These are phyloP conservation scores for Posidonia oceanica DNA, from an alignment of 116 monocot genomes.

Conservation along the genomic window DNA sequence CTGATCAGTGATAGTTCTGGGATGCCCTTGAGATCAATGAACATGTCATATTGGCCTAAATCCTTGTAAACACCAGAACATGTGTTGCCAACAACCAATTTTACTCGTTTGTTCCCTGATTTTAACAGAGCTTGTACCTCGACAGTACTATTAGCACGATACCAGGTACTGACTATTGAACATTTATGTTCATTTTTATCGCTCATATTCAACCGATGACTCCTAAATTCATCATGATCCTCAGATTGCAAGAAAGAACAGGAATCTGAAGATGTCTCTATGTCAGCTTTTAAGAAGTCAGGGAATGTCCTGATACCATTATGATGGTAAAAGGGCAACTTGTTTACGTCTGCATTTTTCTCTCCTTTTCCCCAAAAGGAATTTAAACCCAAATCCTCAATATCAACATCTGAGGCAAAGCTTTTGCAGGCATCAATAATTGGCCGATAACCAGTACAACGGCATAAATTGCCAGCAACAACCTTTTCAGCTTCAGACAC, in stretches of 20 bases:
- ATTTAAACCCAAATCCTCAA: slow-evolving; percentile 81
- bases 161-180: slow-evolving; percentile 23
- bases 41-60: slow-evolving; percentile 28
- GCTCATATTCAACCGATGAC: neutral
- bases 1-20: slow-evolving; percentile 45
- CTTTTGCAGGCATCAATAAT: slow-evolving; percentile 76
- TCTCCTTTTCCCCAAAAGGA: slow-evolving; percentile 53
- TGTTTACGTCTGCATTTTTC: slow-evolving; percentile 7
- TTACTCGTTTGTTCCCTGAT: slow-evolving; percentile 16
- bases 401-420: slow-evolving; percentile 61
- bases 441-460: slow-evolving; percentile 80
- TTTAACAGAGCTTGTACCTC: slow-evolving; percentile 30
- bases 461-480: slow-evolving; percentile 56
- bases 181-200: neutral
- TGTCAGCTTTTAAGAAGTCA: slow-evolving; percentile 46
- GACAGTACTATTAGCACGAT: slow-evolving; percentile 30
- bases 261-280: slow-evolving; percentile 8
- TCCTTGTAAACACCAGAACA: slow-evolving; percentile 67
- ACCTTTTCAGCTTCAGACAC: slow-evolving; percentile 58
- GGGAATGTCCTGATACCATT: slow-evolving; percentile 32
- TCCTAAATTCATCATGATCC: neutral
- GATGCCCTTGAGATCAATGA: slow-evolving; percentile 58
- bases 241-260: neutral
- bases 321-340: slow-evolving; percentile 27
- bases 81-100: slow-evolving; percentile 73